Evolutionary conservation across 2,329 filamentous ascomycete genomes (phyloP).

Genomic region (Xylaria polymorpha): DNA sequence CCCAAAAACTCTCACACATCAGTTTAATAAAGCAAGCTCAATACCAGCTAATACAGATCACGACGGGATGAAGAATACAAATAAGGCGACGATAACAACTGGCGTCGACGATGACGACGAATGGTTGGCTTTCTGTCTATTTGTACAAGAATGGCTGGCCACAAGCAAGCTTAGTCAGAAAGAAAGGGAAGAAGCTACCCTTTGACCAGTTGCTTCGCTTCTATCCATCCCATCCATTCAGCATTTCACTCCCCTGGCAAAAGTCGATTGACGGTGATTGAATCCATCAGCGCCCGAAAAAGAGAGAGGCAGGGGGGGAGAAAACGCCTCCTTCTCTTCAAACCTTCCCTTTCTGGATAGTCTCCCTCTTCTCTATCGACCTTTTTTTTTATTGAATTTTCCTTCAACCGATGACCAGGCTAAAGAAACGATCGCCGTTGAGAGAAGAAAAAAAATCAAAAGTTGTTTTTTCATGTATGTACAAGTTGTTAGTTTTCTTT

Average conservation of each 20-base stretch:
- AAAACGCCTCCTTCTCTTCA: neutral
- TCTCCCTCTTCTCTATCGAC: neutral
- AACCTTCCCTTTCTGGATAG: neutral
- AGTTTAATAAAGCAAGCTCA: no score
- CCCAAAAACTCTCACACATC: no score
- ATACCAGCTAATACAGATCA: neutral
- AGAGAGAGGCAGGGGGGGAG: neutral
- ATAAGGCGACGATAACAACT: neutral
- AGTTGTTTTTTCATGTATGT: constrained; percentile 18
- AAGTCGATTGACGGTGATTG: neutral
- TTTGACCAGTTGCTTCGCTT: neutral
- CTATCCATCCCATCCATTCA: neutral
- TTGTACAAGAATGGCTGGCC: constrained; percentile 23
- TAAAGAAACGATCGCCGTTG: constrained; percentile 1
- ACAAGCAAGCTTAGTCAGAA: neutral
- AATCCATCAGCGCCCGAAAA: constrained; percentile 15
- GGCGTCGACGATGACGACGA: neutral
- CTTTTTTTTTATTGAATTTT: constrained; percentile 1
- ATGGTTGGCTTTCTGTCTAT: constrained; percentile 20
- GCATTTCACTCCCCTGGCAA: neutral
- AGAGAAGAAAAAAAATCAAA: neutral
- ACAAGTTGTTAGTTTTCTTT: constrained; percentile 17
- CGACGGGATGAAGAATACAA: neutral
- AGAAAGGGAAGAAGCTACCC: neutral
- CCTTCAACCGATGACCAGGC: constrained; percentile 7